Percentiles rank a stretch among this genome's conserved stretches.
Conservation (phyloP, 805 yeast species). For the Cyberlindnera euphorbiae region DNA sequence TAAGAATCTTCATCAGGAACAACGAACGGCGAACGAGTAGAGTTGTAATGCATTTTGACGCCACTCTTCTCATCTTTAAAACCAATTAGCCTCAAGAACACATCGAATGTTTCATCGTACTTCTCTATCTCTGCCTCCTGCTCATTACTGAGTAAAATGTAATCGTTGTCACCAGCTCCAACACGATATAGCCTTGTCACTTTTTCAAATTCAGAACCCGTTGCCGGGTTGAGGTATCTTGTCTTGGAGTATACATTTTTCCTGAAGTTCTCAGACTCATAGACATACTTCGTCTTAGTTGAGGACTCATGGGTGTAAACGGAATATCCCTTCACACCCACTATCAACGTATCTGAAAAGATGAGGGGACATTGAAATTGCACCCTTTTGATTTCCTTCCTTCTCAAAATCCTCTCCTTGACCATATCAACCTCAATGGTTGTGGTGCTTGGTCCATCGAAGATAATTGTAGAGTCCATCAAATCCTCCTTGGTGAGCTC, state of each 20-base stretch:
- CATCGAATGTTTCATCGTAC: constrained; percentile 32
- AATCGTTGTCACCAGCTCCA: constrained; percentile 36
- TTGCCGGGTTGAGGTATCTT: constrained; percentile 32
- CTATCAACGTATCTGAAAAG: constrained; percentile 47
- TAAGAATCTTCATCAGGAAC: constrained; percentile 60
- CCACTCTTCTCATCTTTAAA: constrained; percentile 45
- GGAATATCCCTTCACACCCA: constrained; percentile 70
- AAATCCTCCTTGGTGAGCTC: constrained; percentile 2
- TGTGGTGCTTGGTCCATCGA: constrained; percentile 36
- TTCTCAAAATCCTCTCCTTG: constrained; percentile 43
- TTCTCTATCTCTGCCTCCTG: constrained; percentile 31
- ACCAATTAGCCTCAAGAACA: constrained; percentile 63
- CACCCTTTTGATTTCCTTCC: constrained; percentile 59
- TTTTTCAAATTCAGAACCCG: constrained; percentile 40
- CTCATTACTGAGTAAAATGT: constrained; percentile 34
- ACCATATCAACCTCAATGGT: constrained; percentile 41
- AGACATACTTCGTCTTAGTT: constrained; percentile 46
- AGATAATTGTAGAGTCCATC: constrained; percentile 15
- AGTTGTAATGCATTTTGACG: constrained; percentile 46
- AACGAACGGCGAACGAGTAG: constrained; percentile 54
- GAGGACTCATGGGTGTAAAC: constrained; percentile 52
- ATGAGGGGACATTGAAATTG: constrained; percentile 59
- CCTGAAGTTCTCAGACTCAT: constrained; percentile 47
- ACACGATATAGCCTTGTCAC: constrained; percentile 36
- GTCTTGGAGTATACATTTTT: constrained; percentile 48